phyloP scores from a whole-genome alignment of 139 green algal genomes.

The Limnomonas spitsbergensis region DNA sequence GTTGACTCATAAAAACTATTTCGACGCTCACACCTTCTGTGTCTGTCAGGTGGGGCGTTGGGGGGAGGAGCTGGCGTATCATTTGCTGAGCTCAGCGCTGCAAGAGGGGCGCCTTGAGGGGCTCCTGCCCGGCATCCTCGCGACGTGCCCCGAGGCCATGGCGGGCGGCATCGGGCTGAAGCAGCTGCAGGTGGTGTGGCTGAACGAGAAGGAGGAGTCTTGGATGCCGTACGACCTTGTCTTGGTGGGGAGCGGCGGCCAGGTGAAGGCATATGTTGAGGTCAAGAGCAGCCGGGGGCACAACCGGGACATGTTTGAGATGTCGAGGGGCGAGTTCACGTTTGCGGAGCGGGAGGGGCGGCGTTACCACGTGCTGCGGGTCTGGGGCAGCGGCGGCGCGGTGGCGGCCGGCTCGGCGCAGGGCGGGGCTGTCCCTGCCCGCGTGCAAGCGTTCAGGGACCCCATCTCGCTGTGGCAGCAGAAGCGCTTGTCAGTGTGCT shows the following conservation, averaged over 20 bases:
- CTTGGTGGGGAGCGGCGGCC: not conserved
- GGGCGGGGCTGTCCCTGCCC: too few species aligned
- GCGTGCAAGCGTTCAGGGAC: constrained; percentile 9
- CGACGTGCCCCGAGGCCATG: not conserved
- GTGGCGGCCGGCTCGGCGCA: too few species aligned
- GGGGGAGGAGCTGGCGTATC: constrained; percentile 8
- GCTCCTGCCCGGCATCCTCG: not conserved
- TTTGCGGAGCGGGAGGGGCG: constrained; percentile 2
- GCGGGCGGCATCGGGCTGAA: not conserved
- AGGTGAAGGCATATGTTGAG: constrained; percentile 8
- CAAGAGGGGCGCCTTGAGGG: not conserved
- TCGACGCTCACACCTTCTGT: not conserved
- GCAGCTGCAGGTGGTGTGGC: not conserved
- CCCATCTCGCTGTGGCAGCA: not conserved
- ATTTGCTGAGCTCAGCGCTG: not conserved
- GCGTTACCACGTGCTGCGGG: constrained; percentile 2
- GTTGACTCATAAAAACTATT: too few species aligned
- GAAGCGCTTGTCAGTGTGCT: not conserved
- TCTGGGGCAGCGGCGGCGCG: not conserved
- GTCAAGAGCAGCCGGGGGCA: not conserved
- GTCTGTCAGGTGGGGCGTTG: not conserved
- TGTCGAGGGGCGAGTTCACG: not conserved
- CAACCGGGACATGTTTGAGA: not conserved
- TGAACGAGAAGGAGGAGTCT: constrained; percentile 5
- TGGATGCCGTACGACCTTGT: not conserved